phyloP scores from a whole-genome alignment of 805 yeast species.

The Torulaspora indica region DNA sequence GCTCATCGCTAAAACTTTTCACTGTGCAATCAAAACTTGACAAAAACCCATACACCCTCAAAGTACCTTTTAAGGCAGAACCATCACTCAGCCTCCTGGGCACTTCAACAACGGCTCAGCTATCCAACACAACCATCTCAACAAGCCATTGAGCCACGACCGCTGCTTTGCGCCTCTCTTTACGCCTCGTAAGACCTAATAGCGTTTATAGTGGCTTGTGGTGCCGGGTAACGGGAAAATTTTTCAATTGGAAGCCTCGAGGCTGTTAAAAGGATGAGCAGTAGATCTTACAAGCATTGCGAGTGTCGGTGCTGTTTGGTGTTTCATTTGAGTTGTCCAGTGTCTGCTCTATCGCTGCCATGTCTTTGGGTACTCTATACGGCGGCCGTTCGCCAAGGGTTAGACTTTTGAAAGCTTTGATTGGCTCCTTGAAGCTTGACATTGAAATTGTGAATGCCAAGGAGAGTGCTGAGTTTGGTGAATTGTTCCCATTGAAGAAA shows the following conservation, averaged over 20 bases:
- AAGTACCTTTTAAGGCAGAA: no score
- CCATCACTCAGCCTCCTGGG: no score
- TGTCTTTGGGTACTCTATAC: constrained; percentile 71
- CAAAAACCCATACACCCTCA: not conserved
- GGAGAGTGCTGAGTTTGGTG: constrained; percentile 32
- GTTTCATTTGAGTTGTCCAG: no score
- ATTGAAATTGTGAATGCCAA: constrained; percentile 46
- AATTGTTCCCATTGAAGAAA: constrained; percentile 58
- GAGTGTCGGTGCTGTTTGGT: no score
- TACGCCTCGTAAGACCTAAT: constrained; percentile 1
- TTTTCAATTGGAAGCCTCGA: not conserved
- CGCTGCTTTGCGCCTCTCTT: not conserved
- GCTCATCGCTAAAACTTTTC: constrained; percentile 5
- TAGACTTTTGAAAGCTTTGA: constrained; percentile 41
- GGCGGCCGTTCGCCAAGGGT: constrained; percentile 27
- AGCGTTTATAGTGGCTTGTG: not conserved
- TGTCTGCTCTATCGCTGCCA: constrained; percentile 24
- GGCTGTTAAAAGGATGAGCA: not conserved
- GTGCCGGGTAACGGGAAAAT: constrained; percentile 6
- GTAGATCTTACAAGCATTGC: not conserved
- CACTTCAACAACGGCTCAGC: no score
- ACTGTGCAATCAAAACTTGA: no score
- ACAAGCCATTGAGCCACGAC: constrained; percentile 1
- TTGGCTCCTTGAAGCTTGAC: constrained; percentile 58
- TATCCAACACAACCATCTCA: no score